Base-by-base conservation (phyloP, 768 basidiomycete species). In the Sutorius australiensis region DNA sequence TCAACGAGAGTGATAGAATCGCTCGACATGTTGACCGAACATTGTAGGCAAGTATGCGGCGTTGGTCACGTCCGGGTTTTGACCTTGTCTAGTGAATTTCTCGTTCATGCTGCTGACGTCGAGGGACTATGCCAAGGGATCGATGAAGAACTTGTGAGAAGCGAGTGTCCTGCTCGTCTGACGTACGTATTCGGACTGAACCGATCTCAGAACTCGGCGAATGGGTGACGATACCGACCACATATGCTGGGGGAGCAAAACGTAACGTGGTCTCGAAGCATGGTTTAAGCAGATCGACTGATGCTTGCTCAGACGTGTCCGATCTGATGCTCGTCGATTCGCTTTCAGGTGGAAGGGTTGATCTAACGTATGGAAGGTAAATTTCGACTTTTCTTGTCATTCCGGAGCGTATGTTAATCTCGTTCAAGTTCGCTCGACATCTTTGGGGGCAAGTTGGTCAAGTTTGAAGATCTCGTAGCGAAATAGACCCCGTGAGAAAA, bases 61-160 rank as follows among this genome's bases (percentile, higher is more conserved):
- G 32, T 27, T 19, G 34, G n/a, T 42, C 24, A 52, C n/a, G 33
- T 50, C 40, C 30, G 17, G 34, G 28, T 8, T 39, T 58, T 66
- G 62, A 67, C 41, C 50, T 27, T 48, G 46, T n/a, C 31, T 58
- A 94, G 94, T 59, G 97, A 98, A 67, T 91, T 99, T 59, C 73
- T 99, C 40, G 78, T 99, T 27, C 97, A 99, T 69, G 95, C 97
- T 0, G 97, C 97, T n/a, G 97, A 98, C 59, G 95, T 99, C 9
- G 97, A 99, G 69, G 97, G 97, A 0, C 73, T 98, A 21, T 98
- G 97, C 67, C 84, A 94, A 73, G 97, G 97, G 1, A 94, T 98
- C 53, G 97, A 99, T 67, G 82, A 92, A 64, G 83, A 85, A 16
- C 79, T 99, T 4, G 95, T 98, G 3, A 57, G 71, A 55, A 84